phyloP scores from a whole-genome alignment of 2,329 filamentous ascomycete genomes.

The Alternaria solani region DNA sequence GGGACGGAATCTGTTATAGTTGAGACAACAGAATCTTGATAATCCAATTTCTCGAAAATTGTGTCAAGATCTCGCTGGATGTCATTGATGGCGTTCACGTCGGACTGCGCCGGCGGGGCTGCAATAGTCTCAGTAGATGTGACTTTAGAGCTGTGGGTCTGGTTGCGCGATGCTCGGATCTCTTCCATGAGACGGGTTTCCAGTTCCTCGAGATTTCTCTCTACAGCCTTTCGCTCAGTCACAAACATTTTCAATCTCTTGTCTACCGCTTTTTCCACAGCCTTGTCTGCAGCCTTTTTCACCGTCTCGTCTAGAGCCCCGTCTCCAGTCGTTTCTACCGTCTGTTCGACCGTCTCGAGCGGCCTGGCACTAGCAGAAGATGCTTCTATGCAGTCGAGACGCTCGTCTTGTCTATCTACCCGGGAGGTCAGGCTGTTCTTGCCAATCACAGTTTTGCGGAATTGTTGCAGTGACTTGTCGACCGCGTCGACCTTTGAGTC shows the following conservation, averaged over 20 bases:
- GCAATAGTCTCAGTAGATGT: neutral
- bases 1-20: conserved; percentile 5
- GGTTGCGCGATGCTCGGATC: neutral
- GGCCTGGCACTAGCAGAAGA: neutral
- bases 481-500: neutral
- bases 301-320: neutral
- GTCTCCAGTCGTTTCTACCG: neutral
- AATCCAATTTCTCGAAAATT: neutral
- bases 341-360: neutral
- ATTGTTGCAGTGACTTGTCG: neutral
- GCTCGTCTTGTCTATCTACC: neutral
- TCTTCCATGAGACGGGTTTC: neutral
- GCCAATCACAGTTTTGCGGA: neutral
- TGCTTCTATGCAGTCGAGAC: neutral
- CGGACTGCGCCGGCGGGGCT: neutral
- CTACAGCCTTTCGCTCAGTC: neutral
- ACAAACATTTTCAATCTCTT: neutral
- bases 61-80: neutral
- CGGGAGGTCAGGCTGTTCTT: neutral
- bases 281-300: neutral
- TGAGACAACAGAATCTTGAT: neutral
- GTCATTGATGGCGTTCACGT: neutral
- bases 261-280: neutral
- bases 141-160: neutral
- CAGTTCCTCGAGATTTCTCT: neutral